These are phyloP conservation scores for Lentinula detonsa DNA, from an alignment of 768 basidiomycete genomes.

Conservation along the genomic window DNA sequence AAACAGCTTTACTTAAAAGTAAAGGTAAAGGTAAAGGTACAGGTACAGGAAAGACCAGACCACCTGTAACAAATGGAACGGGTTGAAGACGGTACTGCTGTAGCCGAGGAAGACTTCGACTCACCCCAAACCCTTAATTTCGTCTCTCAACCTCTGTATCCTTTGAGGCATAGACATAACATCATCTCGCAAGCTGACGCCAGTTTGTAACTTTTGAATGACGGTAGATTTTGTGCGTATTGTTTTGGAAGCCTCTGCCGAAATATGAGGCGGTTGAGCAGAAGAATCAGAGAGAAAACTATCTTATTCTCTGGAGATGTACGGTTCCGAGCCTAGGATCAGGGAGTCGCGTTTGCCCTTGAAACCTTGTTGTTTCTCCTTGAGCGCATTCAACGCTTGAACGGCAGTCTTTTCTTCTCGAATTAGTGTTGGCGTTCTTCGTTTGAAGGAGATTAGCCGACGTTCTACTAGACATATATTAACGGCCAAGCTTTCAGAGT, in stretches of 20 bases:
- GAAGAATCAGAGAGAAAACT: neutral
- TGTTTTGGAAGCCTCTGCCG: neutral
- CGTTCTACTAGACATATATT: too few species aligned
- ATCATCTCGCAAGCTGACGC: neutral
- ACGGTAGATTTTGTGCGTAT: neutral
- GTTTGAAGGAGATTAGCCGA: too few species aligned
- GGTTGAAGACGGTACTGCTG: neutral
- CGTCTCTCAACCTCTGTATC: slow-evolving; percentile 14
- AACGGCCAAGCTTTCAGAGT: too few species aligned
- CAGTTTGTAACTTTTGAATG: neutral
- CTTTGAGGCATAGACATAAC: neutral
- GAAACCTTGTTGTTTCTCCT: too few species aligned
- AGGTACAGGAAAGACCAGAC: too few species aligned
- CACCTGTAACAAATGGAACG: neutral
- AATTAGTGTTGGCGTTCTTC: too few species aligned
- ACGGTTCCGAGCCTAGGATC: neutral
- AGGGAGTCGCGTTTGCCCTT: too few species aligned
- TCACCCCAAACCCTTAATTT: neutral
- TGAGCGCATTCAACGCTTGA: too few species aligned
- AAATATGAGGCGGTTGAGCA: neutral
- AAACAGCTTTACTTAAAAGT: too few species aligned
- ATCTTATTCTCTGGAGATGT: slow-evolving; percentile 11
- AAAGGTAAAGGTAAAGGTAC: too few species aligned
- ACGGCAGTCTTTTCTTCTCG: too few species aligned
- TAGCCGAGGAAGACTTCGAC: neutral